Evolutionary conservation across 805 yeast species (phyloP), one percentile per base, ranked within the genome.

Genomic region (Yamadazyma takamatsuzukensis): DNA sequence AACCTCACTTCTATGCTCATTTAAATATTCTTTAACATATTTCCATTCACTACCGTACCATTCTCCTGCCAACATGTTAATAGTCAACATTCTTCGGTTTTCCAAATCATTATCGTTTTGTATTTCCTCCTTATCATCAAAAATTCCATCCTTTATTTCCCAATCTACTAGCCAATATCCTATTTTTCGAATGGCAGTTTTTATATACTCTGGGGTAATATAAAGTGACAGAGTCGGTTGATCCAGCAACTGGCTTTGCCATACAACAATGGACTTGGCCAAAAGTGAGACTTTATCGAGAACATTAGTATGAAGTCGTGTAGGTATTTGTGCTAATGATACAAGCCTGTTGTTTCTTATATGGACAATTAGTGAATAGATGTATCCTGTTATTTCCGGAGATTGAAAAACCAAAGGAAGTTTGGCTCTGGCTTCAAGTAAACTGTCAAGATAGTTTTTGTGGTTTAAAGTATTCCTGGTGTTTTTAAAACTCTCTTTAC

Each of bases 81-180:
- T 47, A 27, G 59, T 59, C 7, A 54, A 24, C 17, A 50, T 36
- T 15, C 51, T 48, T 15, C 41, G 41, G 23, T 36, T 33, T n/a
- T 47, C 51, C 7, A 27, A 16, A 10, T 28, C 30, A 9, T 25
- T 15, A 10, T 15, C 28, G 15, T 27, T 36, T 4, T 36, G 34
- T 12, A 15, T n/a, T 12, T 33, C 25, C 2, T 33, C 26, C 17
- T 28, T 29, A 8, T 27, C 22, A 13, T 33, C 27, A 15, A 37
- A 29, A 11, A 24, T 10, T 25, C 30, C 29, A 18, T 24, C 21
- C 11, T 9, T 13, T 6, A 15, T 23, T 35, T 64, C 65, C 71
- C 71, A 66, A 41, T 62, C 64, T 8, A 66, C 64, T 12, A 64
- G 46, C 72, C 72, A 66, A 50, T 64, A 65, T 15, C 60, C 68